phyloP scores from a whole-genome alignment of 164 flowering plant species.

The Cinnamomum micranthum region DNA sequence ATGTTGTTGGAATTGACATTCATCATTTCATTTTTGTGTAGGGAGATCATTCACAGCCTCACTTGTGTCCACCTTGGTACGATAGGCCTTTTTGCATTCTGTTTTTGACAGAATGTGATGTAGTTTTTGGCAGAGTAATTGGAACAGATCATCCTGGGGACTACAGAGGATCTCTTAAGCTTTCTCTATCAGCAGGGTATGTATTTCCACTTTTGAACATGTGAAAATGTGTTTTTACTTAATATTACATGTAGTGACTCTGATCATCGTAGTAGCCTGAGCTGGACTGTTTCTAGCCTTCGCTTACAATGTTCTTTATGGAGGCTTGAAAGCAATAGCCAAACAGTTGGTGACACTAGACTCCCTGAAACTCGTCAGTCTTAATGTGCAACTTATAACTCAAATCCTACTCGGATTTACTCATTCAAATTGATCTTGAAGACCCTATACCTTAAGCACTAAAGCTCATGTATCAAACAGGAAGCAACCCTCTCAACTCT shows the following conservation, averaged over 20 bases:
- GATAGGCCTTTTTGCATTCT: slow-evolving; percentile 69
- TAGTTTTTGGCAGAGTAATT: slow-evolving; percentile 72
- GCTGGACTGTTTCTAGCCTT: neutral
- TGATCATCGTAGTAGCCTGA: neutral
- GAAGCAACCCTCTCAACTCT: no score
- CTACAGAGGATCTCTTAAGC: slow-evolving; percentile 65
- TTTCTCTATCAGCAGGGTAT: slow-evolving; percentile 81
- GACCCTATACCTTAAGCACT: no score
- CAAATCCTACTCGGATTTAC: no score
- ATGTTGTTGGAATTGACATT: neutral
- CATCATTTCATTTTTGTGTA: slow-evolving; percentile 13
- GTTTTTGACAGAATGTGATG: slow-evolving; percentile 72
- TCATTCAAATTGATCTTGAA: no score
- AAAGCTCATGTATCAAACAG: no score
- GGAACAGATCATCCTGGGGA: slow-evolving; percentile 63
- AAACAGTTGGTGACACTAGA: no score
- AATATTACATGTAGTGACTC: neutral
- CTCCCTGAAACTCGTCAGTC: no score
- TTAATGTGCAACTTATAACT: no score
- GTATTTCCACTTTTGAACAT: slow-evolving; percentile 2
- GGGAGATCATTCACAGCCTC: slow-evolving; percentile 93
- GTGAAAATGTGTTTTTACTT: no score
- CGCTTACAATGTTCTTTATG: neutral
- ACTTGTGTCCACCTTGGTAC: slow-evolving; percentile 57
- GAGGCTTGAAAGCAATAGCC: no score